A percentile compares a stretch with the other conserved stretches of the same genome.
These are phyloP conservation scores for Tagetes patula DNA, from an alignment of 129 eudicot genomes.

Conservation along the genomic window DNA sequence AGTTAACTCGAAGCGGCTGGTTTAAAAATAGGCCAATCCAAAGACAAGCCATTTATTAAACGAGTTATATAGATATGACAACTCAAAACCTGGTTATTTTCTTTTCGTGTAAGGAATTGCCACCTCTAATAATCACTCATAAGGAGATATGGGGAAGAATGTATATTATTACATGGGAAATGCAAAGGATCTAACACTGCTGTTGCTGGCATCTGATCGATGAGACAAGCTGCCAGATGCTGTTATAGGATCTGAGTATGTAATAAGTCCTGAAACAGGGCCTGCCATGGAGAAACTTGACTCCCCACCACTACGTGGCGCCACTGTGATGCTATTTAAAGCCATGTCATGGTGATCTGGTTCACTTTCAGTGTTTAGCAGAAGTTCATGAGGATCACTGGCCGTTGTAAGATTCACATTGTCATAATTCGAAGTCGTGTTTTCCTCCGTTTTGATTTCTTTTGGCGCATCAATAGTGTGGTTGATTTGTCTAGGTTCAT, in stretches of 20 bases:
- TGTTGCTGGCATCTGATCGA: conserved; percentile 83
- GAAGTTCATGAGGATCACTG: conserved; percentile 15
- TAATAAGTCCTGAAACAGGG: conserved; percentile 43
- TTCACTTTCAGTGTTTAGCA: conserved; percentile 21
- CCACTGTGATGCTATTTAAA: conserved; percentile 24
- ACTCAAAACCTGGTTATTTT: neutral
- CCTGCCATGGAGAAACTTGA: conserved; percentile 55
- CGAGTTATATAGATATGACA: neutral
- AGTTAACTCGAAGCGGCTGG: too few species aligned
- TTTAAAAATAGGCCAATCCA: neutral
- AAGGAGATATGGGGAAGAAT: neutral
- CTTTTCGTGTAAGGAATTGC: too few species aligned
- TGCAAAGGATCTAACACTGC: conserved; percentile 83
- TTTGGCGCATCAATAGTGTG: conserved; percentile 6
- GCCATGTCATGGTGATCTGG: conserved; percentile 29
- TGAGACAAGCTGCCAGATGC: conserved; percentile 69
- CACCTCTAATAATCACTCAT: neutral
- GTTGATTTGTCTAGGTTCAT: neutral
- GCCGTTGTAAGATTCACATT: conserved; percentile 24
- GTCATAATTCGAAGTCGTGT: conserved; percentile 39
- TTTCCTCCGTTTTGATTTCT: conserved; percentile 45
- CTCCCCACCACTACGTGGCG: conserved; percentile 47
- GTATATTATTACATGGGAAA: conserved; percentile 69
- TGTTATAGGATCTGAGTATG: conserved; percentile 54
- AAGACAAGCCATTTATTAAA: neutral